Evolutionary conservation across 495 filamentous ascomycete species (phyloP).

Genomic region (Penicillium silybi): DNA sequence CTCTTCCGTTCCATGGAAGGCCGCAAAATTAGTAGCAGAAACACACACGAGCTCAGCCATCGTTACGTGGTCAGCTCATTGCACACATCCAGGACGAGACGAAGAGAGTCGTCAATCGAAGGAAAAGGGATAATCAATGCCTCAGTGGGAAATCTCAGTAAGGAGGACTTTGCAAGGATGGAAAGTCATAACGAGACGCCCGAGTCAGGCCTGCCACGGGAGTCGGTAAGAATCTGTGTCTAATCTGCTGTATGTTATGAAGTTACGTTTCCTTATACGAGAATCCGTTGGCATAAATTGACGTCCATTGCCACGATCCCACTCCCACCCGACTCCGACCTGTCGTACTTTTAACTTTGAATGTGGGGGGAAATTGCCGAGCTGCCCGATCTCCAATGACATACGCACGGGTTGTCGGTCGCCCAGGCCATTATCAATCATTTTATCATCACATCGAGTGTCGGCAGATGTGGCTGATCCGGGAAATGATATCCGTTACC

Average conservation of each 20-base stretch:
- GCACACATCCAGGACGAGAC: slow-evolving; percentile 1
- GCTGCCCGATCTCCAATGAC: neutral
- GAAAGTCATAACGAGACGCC: slow-evolving; percentile 2
- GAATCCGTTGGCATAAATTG: neutral
- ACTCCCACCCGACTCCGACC: slow-evolving; percentile 2
- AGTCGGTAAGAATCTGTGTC: slow-evolving; percentile 9
- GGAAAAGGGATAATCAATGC: slow-evolving; percentile 12
- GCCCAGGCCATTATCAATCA: neutral
- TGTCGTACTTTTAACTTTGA: neutral
- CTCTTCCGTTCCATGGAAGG: slow-evolving; percentile 10
- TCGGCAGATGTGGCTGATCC: neutral
- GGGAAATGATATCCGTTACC: slow-evolving; percentile 4
- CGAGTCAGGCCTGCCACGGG: neutral
- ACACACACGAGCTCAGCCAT: slow-evolving; percentile 16
- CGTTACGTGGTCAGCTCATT: slow-evolving; percentile 3
- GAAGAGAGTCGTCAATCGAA: slow-evolving; percentile 9
- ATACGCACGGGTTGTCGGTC: neutral
- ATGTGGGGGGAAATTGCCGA: neutral
- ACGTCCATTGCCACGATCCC: neutral
- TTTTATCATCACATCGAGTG: neutral
- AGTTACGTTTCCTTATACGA: neutral
- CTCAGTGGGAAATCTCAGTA: slow-evolving; percentile 7
- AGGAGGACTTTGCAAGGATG: slow-evolving; percentile 5
- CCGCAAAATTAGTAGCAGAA: slow-evolving; percentile 4
- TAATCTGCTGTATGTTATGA: slow-evolving; percentile 1